Evolutionary conservation across 495 filamentous ascomycete species (phyloP), one percentile per base, ranked within the genome.

Genomic region (Pyrenula aspistea): DNA sequence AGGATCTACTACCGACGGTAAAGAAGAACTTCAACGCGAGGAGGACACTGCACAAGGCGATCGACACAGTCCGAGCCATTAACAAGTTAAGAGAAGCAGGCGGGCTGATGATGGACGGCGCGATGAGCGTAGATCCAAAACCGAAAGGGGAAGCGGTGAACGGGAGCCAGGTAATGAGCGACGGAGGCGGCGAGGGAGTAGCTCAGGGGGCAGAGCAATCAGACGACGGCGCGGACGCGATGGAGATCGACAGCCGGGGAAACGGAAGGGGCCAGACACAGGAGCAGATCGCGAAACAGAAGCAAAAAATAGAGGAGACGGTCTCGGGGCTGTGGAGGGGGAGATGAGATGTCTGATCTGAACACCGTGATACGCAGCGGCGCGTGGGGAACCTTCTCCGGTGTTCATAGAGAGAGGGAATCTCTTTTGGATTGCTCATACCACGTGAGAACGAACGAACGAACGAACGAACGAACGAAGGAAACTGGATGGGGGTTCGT

Each of bases 1-100:
- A 80, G 54, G 93, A 98, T 73, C 75, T 98, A 55, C 74, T 97
- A 58, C 93, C 93, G 1, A 87, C 84, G 1, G 88, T 98, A 60
- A 94, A 94, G 81, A 96, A 96, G 83, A 98, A 98, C 73, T 98
- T 98, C 77, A 98, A 98, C 62, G 93, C 93, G 8, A 78, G 92
- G 24, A 78, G 91, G 57, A 97, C 92, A 10, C 77, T 98, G 54
- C 93, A 97, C 70, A 91, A 91, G 12, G 93, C 93, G 24, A 97
- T 98, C 68, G 93, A 98, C 68, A 96, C 94, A 0, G 91, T 98
- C 51, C 80, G 94, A n/a, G 93, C 93, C 0, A 96, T 98, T 67
- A 96, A 96, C 67, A 96, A 98, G 73, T 71, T 98, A 49, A 77
- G 92, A 53, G 93, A 95, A 61, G 90, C 87, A 12, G 86, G 89